Percentiles rank a stretch among this genome's conserved stretches.
Conservation (phyloP, 345 rosid species). For the Atalantia buxifolia region DNA sequence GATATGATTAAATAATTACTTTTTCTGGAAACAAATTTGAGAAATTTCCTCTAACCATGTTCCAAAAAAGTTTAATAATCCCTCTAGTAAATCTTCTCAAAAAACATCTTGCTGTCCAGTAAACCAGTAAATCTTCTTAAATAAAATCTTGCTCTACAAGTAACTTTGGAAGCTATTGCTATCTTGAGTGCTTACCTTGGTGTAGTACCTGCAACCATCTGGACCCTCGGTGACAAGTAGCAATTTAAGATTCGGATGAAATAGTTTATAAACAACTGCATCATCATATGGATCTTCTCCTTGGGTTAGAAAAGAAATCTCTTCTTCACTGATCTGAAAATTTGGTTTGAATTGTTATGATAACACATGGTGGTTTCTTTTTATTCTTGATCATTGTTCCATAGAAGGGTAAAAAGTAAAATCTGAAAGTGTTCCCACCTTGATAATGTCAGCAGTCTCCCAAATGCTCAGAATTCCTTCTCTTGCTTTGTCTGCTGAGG, state of each 20-base stretch:
- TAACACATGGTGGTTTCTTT: neutral
- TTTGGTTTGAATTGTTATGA: neutral
- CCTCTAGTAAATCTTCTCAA: neutral
- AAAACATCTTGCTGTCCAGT: neutral
- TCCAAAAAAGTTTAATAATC: neutral
- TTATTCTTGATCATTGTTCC: neutral
- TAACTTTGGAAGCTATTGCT: neutral
- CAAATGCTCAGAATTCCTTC: constrained; percentile 87
- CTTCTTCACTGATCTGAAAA: constrained; percentile 86
- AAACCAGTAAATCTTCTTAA: neutral
- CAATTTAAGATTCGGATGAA: constrained; percentile 74
- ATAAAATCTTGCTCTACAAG: neutral
- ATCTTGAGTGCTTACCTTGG: constrained; percentile 51
- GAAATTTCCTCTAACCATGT: neutral
- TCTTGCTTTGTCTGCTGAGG: constrained; percentile 78
- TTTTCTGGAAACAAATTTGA: neutral
- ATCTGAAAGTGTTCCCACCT: constrained; percentile 36
- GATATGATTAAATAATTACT: neutral
- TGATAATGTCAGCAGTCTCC: constrained; percentile 81
- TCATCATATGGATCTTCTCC: constrained; percentile 97
- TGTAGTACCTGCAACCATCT: constrained; percentile 87
- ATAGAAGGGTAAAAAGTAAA: neutral
- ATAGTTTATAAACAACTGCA: constrained; percentile 63
- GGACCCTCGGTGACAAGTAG: constrained; percentile 92
- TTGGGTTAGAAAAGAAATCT: constrained; percentile 70